Percentiles rank a stretch among this genome's conserved stretches.
Evolutionary conservation across 148 eudicot species (phyloP).

Genomic region (Nyssa sinensis): DNA sequence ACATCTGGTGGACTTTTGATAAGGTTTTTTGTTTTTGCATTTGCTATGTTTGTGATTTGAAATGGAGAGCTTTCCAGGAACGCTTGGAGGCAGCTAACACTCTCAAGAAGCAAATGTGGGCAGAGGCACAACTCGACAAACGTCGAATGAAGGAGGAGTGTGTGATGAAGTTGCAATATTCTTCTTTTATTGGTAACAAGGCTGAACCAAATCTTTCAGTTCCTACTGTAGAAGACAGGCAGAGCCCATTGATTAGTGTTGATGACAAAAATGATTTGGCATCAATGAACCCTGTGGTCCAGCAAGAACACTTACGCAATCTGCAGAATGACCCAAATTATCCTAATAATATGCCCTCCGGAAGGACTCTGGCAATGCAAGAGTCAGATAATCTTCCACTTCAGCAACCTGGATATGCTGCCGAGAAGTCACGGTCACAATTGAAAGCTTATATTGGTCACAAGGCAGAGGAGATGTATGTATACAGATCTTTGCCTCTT

Average conservation of each 20-base stretch:
- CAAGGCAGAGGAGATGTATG: slow-evolving; percentile 82
- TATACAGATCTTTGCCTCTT: slow-evolving; percentile 87
- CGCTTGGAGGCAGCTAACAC: slow-evolving; percentile 88
- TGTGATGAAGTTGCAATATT: slow-evolving; percentile 46
- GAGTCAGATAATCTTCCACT: slow-evolving; percentile 52
- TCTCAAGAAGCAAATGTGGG: slow-evolving; percentile 96
- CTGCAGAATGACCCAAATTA: slow-evolving; percentile 27
- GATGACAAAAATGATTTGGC: slow-evolving; percentile 40
- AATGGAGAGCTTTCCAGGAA: slow-evolving; percentile 50
- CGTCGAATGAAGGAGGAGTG: slow-evolving; percentile 80
- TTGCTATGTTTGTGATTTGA: slow-evolving; percentile 15
- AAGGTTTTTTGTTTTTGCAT: not conserved
- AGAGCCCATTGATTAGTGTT: slow-evolving; percentile 36
- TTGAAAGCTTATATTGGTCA: slow-evolving; percentile 73
- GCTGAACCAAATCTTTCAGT: slow-evolving; percentile 32
- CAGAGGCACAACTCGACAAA: slow-evolving; percentile 83
- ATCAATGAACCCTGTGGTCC: slow-evolving; percentile 17
- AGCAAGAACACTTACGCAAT: slow-evolving; percentile 36
- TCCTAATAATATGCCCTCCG: slow-evolving; percentile 26
- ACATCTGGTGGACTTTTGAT: not conserved
- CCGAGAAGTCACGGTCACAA: slow-evolving; percentile 70
- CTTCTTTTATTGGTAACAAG: slow-evolving; percentile 39
- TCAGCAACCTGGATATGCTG: slow-evolving; percentile 58
- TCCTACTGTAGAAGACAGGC: slow-evolving; percentile 37
- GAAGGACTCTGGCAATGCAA: slow-evolving; percentile 36